A percentile compares a stretch with the other conserved stretches of the same genome.
Evolutionary conservation across 2,329 filamentous ascomycete species (phyloP).

Genomic region (Coniochaeta sp.): DNA sequence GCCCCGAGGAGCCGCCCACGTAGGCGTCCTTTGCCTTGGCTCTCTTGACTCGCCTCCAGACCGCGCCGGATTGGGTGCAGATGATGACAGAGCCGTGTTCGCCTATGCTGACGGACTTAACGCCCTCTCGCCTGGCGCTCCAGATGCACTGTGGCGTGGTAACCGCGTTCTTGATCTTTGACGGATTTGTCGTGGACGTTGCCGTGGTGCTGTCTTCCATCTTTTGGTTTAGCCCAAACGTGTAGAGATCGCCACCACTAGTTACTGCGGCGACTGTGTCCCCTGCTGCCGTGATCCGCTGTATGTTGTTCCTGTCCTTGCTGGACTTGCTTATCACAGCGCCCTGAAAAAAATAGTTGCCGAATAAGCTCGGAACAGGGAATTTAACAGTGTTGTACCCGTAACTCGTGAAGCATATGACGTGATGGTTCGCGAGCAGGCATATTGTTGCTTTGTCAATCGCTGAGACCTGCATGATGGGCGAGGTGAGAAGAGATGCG

Average conservation of each 20-base stretch:
- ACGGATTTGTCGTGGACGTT: slow-evolving; percentile 83
- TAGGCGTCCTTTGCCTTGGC: slow-evolving; percentile 67
- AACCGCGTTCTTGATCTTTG: slow-evolving; percentile 79
- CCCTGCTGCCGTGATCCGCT: slow-evolving; percentile 73
- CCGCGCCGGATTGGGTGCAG: slow-evolving; percentile 84
- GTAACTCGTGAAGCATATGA: slow-evolving; percentile 93
- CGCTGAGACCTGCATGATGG: slow-evolving; percentile 72
- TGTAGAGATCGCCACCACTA: slow-evolving; percentile 79
- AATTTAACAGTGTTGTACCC: slow-evolving; percentile 90
- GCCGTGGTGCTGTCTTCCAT: slow-evolving; percentile 51
- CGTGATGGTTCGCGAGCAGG: slow-evolving; percentile 77
- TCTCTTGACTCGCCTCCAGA: slow-evolving; percentile 83
- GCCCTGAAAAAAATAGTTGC: slow-evolving; percentile 55
- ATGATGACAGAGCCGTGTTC: slow-evolving; percentile 94
- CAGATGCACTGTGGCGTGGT: slow-evolving; percentile 76
- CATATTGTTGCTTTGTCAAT: slow-evolving; percentile 87
- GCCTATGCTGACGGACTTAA: slow-evolving; percentile 78
- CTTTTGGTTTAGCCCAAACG: slow-evolving; percentile 66
- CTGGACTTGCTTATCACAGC: slow-evolving; percentile 61
- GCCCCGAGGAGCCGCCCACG: slow-evolving; percentile 37
- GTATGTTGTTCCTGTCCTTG: slow-evolving; percentile 57
- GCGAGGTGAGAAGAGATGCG: slow-evolving; percentile 68
- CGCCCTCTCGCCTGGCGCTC: slow-evolving; percentile 82
- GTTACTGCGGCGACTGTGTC: slow-evolving; percentile 89
- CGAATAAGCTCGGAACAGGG: slow-evolving; percentile 51